Evolutionary conservation across 1,139 yeast genomes (phyloP), one percentile per base, ranked within the genome.

Genomic region (Schizosaccharomyces versatilis): DNA sequence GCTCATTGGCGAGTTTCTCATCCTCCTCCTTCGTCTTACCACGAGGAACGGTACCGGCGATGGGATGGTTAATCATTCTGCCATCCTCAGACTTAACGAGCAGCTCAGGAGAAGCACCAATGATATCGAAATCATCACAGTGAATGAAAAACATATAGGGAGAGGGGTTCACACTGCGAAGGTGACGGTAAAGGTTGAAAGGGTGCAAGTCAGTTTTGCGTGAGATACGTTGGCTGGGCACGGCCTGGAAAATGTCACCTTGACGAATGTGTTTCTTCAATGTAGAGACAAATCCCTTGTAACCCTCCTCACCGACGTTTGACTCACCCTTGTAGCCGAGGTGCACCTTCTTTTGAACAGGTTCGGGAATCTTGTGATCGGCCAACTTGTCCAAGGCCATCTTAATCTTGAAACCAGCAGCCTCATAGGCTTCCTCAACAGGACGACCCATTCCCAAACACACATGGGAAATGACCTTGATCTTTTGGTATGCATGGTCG

Each of bases 161-260:
- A 1, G 96, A 85, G 6, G 98, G 98, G 68, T 93, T 90, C 54
- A 93, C 96, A 0, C 95, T 82, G 66, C 98, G 77, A 63, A 90
- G 73, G 64, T 90, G 96, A 61, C 94, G 81, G 69, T 88, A 93
- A 54, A 93, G 83, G 69, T 90, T 90, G 76, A 90, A 90, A 1
- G 98, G 97, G 66, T 90, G 97, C 62, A 90, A 73, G 6, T 88
- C 79, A 0, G 98, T 90, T 42, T 95, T 95, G 67, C 96, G 80
- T 6, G 94, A 86, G 38, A 90, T 86, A 65, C 98, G 76, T 71
- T 90, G 98, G 0, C 96, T 86, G 7, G 98, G 98, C 15, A 90
- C 98, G 0, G 95, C 96, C 68, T 90, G 98, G 69, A 90, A 84
- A 57, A 90, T 84, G 65, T 90, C 97, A 55, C 98, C 98, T 62